Evolutionary conservation across 169 alveolate species (phyloP), one percentile per base, ranked within the genome.

Genomic region (Eimeria mitis): DNA sequence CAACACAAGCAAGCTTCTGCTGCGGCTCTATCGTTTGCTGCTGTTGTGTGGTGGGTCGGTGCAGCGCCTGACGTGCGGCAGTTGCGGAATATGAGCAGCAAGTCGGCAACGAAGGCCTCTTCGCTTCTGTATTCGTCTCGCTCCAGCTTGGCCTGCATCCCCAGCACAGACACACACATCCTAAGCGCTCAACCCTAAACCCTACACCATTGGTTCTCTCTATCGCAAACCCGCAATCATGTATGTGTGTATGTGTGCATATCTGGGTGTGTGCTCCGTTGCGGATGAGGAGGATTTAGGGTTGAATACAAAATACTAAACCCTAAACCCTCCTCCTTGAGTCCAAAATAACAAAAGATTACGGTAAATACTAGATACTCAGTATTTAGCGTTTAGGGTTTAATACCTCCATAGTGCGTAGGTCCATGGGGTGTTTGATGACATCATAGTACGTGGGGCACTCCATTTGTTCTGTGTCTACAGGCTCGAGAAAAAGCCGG

Each of bases 31-130:
- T 34, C 94, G 42, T 23, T 14, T 42, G 70, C 83, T 87, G 94
- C 94, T 40, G 94, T 70, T 34, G 68, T 34, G 5, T 56, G 25
- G 78, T 84, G 65, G 54, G 9, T 25, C 34, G 94, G 28, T 59
- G 78, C 91, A 84, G 54, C 73, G 54, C 21, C 95, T 37, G 34
- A 83, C 96, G 81, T 79, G 68, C 96, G 83, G 94, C 96, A 92
- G 94, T 92, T 92, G 78, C 90, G 68, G 94, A 92, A 92, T 88
- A 92, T 83, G 65, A 92, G 96, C 63, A 92, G 89, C 92, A 92
- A 49, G 59, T 92, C 96, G 21, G 52, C 5, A 34, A 92, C 52
- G 68, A 92, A 92, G 78, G 75, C 96, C 61, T 79, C 96, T 61
- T 92, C 96, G 78, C 76, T 84, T 31, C 85, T 79, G 79, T 92